Evolutionary conservation across 768 basidiomycete species (phyloP), one percentile per base, ranked within the genome.

Genomic region (Cystofilobasidium ferigula): DNA sequence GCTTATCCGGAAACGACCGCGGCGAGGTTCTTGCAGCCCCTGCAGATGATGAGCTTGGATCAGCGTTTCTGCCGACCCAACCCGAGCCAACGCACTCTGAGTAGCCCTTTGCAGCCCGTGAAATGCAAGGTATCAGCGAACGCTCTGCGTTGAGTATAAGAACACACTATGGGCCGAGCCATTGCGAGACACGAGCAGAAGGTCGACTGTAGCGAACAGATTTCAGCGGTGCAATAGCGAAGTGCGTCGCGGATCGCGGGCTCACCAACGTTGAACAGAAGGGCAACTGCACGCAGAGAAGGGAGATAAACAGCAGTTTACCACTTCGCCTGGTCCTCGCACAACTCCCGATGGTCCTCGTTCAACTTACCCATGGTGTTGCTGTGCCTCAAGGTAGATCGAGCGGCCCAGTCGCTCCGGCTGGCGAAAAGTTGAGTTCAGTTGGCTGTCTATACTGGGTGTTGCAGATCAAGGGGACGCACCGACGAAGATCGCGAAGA

Each of bases 131-230:
- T 26, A 16, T 45, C 16, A 43, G n/a, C n/a, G 32, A 7, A 2
- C 20, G 16, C 40, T 28, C 34, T 24, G 1, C 22, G 24, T n/a
- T 30, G 26, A 32, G 40, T 13, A 45, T 14, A 24, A 24, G 40
- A 47, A 30, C 62, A 36, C 62, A 30, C 45, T 64, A 30, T 70
- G 71, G 0, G 72, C 72, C 2, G 60, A 62, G 4, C 64, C 58
- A 30, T 72, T 72, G 42, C 89, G 82, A 74, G 90, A 91, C 2
- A 91, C 90, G 38, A 94, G 80, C 62, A 94, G 85, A 65, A 95
- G 80, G 70, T 90, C 92, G 60, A 93, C 91, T n/a, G n/a, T n/a
- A n/a, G 70, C 94, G 92, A 16, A 95, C 88, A 14, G 89, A 88
- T 36, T 94, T 81, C 60, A 95, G 77, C 1, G 92, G 92, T 2